Conservation (phyloP, 768 basidiomycete species). For the Antrodiella citrinella region DNA sequence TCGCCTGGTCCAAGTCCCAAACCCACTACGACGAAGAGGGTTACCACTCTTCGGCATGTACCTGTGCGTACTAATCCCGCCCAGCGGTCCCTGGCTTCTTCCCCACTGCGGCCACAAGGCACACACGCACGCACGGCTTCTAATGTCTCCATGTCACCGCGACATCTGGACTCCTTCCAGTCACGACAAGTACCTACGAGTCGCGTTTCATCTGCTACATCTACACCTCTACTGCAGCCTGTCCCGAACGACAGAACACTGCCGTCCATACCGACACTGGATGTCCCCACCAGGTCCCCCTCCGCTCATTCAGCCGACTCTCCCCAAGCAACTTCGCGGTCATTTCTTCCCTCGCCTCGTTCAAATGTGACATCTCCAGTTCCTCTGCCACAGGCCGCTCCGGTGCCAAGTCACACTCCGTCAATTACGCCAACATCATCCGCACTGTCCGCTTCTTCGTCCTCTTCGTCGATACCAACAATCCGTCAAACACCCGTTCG, state of each 20-base stretch:
- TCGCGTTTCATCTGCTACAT: conserved; percentile 13
- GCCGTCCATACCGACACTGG: conserved; percentile 17
- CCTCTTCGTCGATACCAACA: conserved; percentile 14
- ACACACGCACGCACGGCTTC: conserved; percentile 14
- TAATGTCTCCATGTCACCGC: conserved; percentile 11
- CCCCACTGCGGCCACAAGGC: conserved; percentile 27
- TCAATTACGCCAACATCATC: not conserved
- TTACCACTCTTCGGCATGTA: conserved; percentile 47
- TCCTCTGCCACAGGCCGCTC: not conserved
- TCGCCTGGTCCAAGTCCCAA: conserved; percentile 3
- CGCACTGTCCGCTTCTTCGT: conserved; percentile 14
- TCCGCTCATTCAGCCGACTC: conserved; percentile 7
- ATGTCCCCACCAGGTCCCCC: conserved; percentile 13
- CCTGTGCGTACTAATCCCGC: conserved; percentile 26
- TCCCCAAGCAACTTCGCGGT: not conserved
- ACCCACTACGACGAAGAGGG: conserved; percentile 23
- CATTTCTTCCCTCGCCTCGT: not conserved
- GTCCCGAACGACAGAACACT: conserved; percentile 14
- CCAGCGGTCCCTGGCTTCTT: conserved; percentile 21
- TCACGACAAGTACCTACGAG: conserved; percentile 7
- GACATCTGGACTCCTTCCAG: conserved; percentile 9
- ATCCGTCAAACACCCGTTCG: conserved; percentile 11
- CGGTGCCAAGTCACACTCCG: not conserved
- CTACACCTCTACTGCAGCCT: conserved; percentile 13
- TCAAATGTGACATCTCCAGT: conserved; percentile 4